Conservation (phyloP, 2,329 filamentous ascomycete species). For the Epichloe coenophiala region DNA sequence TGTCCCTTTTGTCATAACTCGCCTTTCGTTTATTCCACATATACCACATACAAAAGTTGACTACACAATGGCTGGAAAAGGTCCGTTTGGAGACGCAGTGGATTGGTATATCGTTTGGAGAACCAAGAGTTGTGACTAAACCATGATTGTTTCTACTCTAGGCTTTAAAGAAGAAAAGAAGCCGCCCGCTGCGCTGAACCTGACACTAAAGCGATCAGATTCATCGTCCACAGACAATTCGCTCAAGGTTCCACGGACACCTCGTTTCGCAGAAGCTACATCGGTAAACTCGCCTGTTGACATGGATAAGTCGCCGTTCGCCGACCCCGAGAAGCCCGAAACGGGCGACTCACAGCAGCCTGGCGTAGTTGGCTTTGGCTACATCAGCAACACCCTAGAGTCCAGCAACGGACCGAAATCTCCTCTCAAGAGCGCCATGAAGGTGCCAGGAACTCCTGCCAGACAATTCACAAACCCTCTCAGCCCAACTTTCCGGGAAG, state of each 20-base stretch:
- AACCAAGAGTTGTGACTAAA: constrained; percentile 8
- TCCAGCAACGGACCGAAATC: constrained; percentile 55
- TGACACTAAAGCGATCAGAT: constrained; percentile 34
- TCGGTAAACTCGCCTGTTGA: constrained; percentile 67
- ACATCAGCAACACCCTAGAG: constrained; percentile 53
- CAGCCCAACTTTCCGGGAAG: constrained; percentile 84
- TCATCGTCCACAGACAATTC: constrained; percentile 41
- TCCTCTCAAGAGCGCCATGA: constrained; percentile 83
- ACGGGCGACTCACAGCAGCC: constrained; percentile 49
- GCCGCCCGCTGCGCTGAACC: constrained; percentile 42
- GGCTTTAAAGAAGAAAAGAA: constrained; percentile 35
- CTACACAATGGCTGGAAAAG: constrained; percentile 26
- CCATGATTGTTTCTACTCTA: constrained; percentile 8
- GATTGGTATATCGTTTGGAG: too few species aligned
- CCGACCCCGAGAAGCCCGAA: constrained; percentile 42
- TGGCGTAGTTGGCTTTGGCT: constrained; percentile 84
- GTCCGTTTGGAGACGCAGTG: constrained; percentile 15
- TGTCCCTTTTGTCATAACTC: constrained; percentile 2
- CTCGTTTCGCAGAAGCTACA: constrained; percentile 71
- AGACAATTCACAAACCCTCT: constrained; percentile 62
- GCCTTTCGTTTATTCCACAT: constrained; percentile 4
- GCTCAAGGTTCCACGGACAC: constrained; percentile 56
- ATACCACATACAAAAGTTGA: constrained; percentile 3
- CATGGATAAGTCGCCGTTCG: constrained; percentile 39
- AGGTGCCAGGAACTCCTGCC: constrained; percentile 68